Evolutionary conservation across 495 filamentous ascomycete genomes (phyloP).

Genomic region (Penicillium crystallinum): DNA sequence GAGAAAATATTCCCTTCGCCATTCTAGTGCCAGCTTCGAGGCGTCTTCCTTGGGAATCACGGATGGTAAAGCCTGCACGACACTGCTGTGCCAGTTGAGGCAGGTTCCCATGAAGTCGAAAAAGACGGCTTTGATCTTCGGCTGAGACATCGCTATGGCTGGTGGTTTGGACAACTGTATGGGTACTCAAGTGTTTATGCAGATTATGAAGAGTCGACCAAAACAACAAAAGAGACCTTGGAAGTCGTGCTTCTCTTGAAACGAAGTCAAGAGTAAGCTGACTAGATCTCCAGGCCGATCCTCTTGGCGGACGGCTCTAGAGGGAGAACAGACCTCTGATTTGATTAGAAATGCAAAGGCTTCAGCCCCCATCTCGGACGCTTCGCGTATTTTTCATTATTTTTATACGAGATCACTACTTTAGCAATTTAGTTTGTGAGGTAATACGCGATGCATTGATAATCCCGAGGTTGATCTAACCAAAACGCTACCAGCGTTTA

Average conservation of each 20-base stretch:
- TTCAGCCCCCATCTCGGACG: background rate
- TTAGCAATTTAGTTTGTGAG: too few species aligned
- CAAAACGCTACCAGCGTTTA: too few species aligned
- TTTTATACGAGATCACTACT: too few species aligned
- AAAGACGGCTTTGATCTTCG: conserved; percentile 32
- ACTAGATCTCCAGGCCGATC: background rate
- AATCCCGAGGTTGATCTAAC: too few species aligned
- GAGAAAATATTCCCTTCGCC: conserved; percentile 45
- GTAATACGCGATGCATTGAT: too few species aligned
- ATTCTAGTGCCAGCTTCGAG: conserved; percentile 42
- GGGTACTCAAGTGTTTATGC: background rate
- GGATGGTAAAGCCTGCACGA: conserved; percentile 17
- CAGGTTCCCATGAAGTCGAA: conserved; percentile 45
- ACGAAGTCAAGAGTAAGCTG: background rate
- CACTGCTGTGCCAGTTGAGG: conserved; percentile 38
- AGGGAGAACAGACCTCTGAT: background rate
- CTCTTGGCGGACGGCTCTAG: background rate
- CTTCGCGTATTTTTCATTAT: too few species aligned
- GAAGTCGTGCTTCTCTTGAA: background rate
- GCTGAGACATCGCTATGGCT: background rate
- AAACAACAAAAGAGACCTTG: background rate
- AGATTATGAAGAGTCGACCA: background rate
- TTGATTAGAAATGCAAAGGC: background rate
- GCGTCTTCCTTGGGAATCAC: conserved; percentile 11
- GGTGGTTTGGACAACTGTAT: background rate